Conservation (phyloP, 176 grass and related monocot genomes). For the Elaeis guineensis region DNA sequence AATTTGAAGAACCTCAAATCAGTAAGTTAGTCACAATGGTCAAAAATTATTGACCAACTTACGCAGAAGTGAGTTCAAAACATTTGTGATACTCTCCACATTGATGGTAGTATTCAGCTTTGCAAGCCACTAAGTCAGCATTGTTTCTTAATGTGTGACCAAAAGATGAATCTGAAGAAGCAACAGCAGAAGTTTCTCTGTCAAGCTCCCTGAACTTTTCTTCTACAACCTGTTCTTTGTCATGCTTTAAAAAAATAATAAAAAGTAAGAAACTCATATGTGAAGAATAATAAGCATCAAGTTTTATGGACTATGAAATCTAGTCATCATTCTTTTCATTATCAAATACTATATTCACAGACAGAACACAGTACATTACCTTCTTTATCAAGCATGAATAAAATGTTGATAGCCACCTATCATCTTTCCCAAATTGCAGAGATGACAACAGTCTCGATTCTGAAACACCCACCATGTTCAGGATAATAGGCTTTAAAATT, state of each 20-base stretch:
- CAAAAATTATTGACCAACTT: conserved; percentile 35
- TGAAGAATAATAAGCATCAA: too few relatives aligned
- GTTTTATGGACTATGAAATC: too few relatives aligned
- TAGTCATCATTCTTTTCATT: too few relatives aligned
- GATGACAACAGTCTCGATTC: conserved; percentile 77
- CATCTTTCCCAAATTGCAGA: conserved; percentile 87
- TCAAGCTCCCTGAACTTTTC: conserved; percentile 92
- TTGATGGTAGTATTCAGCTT: conserved; percentile 93
- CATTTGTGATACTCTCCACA: conserved; percentile 91
- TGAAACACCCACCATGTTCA: conserved; percentile 23
- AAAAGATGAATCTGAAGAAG: conserved; percentile 44
- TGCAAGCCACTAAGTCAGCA: conserved; percentile 71
- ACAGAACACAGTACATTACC: conserved; percentile 25
- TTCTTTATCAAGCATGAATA: conserved; percentile 92
- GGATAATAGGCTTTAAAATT: too few relatives aligned
- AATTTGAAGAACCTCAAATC: conserved; percentile 3
- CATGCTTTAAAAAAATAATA: conserved; percentile 49
- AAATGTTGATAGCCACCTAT: conserved; percentile 70
- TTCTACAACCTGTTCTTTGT: conserved; percentile 79
- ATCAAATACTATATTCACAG: too few relatives aligned
- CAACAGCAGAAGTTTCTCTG: conserved; percentile 49
- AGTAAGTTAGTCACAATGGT: conserved; percentile 1
- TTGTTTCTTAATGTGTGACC: conserved; percentile 71
- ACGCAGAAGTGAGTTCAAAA: conserved; percentile 79
- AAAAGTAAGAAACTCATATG: background rate